These are phyloP conservation scores for Kazachstania sp. DNA, from an alignment of 1,139 yeast species.

Conservation along the genomic window DNA sequence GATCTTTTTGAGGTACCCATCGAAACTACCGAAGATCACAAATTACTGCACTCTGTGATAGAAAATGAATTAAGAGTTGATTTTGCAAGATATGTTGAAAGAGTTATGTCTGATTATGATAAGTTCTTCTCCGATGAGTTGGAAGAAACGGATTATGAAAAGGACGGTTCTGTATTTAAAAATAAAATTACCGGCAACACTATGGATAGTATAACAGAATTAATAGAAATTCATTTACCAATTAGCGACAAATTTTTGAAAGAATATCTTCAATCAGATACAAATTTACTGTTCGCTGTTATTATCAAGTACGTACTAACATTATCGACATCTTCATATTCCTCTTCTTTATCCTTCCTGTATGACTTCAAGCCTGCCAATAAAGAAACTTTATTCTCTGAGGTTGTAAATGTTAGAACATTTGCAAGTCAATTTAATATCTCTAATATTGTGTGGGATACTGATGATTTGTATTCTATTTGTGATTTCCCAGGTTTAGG, in stretches of 20 bases:
- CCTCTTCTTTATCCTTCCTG: constrained; percentile 10
- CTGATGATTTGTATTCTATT: constrained; percentile 16
- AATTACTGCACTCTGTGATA: constrained; percentile 4
- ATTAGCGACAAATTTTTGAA: constrained; percentile 14
- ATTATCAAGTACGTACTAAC: constrained; percentile 11
- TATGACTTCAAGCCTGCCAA: constrained; percentile 10
- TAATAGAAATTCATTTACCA: constrained; percentile 15
- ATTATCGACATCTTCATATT: constrained; percentile 10
- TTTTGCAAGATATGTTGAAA: constrained; percentile 11
- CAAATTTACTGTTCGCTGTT: constrained; percentile 9
- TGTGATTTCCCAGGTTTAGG: background rate
- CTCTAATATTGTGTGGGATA: constrained; percentile 13
- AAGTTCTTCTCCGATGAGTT: constrained; percentile 10
- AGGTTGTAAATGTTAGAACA: constrained; percentile 11
- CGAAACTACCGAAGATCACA: background rate
- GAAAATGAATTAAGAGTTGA: constrained; percentile 10
- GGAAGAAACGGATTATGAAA: constrained; percentile 7
- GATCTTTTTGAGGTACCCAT: background rate
- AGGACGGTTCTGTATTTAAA: background rate
- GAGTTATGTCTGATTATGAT: constrained; percentile 11
- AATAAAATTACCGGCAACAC: background rate
- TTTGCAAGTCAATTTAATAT: constrained; percentile 14
- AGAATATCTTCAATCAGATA: constrained; percentile 10
- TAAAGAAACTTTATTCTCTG: constrained; percentile 6
- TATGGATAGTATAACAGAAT: constrained; percentile 9